Evolutionary conservation across 2,329 filamentous ascomycete species (phyloP).

Genomic region (Beauveria varroae): DNA sequence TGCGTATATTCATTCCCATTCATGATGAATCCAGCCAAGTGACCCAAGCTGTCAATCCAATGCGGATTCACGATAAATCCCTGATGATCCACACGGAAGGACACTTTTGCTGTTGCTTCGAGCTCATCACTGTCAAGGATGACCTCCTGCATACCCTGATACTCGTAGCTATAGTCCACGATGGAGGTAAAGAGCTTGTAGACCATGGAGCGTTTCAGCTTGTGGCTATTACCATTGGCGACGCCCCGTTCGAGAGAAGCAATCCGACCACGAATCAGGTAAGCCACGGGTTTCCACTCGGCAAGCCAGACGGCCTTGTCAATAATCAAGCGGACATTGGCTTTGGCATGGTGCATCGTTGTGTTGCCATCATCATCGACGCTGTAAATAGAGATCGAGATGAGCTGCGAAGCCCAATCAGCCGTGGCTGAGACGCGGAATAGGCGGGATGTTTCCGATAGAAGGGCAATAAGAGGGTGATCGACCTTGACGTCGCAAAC

Average conservation of each 20-base stretch:
- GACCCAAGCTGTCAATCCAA: slow-evolving; percentile 52
- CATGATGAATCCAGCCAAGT: slow-evolving; percentile 54
- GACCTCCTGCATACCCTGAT: slow-evolving; percentile 49
- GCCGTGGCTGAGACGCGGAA: slow-evolving; percentile 15
- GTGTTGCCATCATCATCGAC: slow-evolving; percentile 14
- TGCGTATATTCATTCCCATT: slow-evolving; percentile 44
- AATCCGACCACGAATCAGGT: not conserved
- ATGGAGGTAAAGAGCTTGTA: slow-evolving; percentile 58
- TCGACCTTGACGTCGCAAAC: slow-evolving; percentile 16
- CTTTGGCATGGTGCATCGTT: slow-evolving; percentile 1
- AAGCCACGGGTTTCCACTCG: not conserved
- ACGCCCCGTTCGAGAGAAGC: not conserved
- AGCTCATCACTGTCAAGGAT: slow-evolving; percentile 44
- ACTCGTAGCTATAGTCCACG: slow-evolving; percentile 45
- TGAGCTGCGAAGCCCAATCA: slow-evolving; percentile 13
- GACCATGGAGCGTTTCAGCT: not conserved
- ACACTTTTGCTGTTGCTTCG: slow-evolving; percentile 21
- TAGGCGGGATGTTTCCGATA: slow-evolving; percentile 13
- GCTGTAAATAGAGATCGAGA: slow-evolving; percentile 17
- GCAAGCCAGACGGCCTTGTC: not conserved
- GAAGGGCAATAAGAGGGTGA: slow-evolving; percentile 16
- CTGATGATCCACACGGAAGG: slow-evolving; percentile 45
- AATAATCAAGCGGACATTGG: not conserved
- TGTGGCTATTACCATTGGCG: not conserved
- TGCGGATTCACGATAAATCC: slow-evolving; percentile 47